Evolutionary conservation across 2,329 filamentous ascomycete genomes (phyloP), one percentile per base, ranked within the genome.

Genomic region (Microsporum canis): DNA sequence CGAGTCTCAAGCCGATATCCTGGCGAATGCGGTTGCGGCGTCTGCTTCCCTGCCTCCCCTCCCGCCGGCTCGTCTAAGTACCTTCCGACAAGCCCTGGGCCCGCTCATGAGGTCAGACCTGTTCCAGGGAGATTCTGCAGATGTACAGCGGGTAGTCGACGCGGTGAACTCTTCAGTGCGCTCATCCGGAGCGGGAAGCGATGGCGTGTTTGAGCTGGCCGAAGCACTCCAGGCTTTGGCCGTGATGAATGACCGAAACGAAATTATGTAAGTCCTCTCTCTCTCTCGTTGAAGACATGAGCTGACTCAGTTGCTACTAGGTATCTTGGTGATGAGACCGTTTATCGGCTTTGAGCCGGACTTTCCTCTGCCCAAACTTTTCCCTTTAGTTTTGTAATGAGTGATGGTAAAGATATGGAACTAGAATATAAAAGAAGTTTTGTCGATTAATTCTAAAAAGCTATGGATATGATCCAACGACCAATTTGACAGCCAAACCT

Each of bases 1-100:
- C 29, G 56, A 63, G 7, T 61, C 61, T 12, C 63, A 65, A 47
- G 62, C 39, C 3, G 53, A 41, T 31, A 57, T 55, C 3, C 47
- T 63, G 41, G 60, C 29, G 12, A 55, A 57, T 23, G 58, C 39
- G 8, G 14, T 65, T 17, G 60, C 60, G 3, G 59, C 77, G 77
- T 66, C 68, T 57, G 71, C 67, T 31, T 71, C 69, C 27, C 73
- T 77, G 66, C 77, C 70, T 61, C 78, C 82, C 0, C 85, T 91
- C 70, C 78, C 81, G 1, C 68, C 82, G 0, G 79, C 80, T 45
- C 83, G 94, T 45, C 76, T 96, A 31, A 78, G 82, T 4, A 76
- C 84, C 1, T 99, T 99, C 85, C 85, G 89, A 60, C 83, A 84
- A 8, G 84, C 88, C 1, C 80, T 99, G 2, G 94, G 94, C 29